Base-by-base conservation (phyloP, 495 filamentous ascomycete species). In the Tetracladium setigerum region DNA sequence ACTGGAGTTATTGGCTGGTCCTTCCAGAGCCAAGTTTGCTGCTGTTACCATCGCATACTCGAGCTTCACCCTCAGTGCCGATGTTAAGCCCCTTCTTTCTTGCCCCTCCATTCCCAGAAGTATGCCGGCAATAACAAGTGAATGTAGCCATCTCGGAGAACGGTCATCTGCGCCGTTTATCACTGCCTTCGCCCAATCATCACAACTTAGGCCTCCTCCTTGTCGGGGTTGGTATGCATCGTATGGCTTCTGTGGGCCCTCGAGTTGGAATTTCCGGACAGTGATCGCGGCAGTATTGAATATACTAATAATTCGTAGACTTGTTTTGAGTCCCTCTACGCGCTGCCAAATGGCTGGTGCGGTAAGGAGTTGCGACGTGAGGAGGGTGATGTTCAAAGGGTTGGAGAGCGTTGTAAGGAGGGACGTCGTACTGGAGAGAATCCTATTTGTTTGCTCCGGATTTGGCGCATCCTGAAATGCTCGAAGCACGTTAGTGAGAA, bases 61-160 rank as follows among this genome's bases (percentile, higher is more conserved):
- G 4, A 96, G 68, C 44, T 78, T 89, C n/a, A 59, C 71, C 42
- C 84, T 73, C 53, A 94, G 73, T 50, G 68, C 59, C 40, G 67
- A 62, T 10, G 81, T 77, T 16, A 92, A 64, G 4, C 78, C 79
- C 49, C 71, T 72, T 50, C 81, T 68, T 39, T 86, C 77, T 52
- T 81, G 76, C 31, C 73, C 72, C 52, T 89, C 83, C 61, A 89
- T 86, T 33, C 89, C 92, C 55, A 91, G 76, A 54, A 97, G 59
- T 11, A 97, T 68, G 11, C 92, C 92, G 2, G 77, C 80, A 8
- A 97, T 75, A 2, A 90, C 72, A 18, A 95, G 69, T 19, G 89
- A 58, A 66, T 97, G 92, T 66, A 87, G 82, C 92, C 91, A 96
- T 63, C 88, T 70, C 39, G 79, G 84, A 2, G 88, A 89, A 52